These are phyloP conservation scores for Colletotrichum sp. DNA, from an alignment of 2,329 filamentous ascomycete genomes.

Conservation along the genomic window DNA sequence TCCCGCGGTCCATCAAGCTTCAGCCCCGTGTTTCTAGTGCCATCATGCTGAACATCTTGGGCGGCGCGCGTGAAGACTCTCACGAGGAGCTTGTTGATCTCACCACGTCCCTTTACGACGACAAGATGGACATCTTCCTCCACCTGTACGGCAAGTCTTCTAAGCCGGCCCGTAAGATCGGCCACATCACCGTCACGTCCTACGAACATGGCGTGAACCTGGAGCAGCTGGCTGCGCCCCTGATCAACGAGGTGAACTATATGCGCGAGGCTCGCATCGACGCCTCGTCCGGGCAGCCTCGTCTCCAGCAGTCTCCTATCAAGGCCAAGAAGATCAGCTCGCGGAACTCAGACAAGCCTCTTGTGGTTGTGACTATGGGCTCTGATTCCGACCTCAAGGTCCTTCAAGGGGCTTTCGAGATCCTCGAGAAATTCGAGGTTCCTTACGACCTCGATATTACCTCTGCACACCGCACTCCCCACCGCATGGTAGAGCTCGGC, in stretches of 20 bases:
- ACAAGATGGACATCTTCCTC: conserved; percentile 60
- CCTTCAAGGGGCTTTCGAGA: conserved; percentile 68
- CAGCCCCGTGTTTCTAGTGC: conserved; percentile 62
- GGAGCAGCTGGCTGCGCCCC: conserved; percentile 62
- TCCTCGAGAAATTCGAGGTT: conserved; percentile 73
- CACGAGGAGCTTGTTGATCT: conserved; percentile 59
- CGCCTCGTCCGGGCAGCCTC: conserved; percentile 40
- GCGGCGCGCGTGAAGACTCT: conserved; percentile 68
- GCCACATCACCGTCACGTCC: conserved; percentile 85
- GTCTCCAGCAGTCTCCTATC: conserved; percentile 30
- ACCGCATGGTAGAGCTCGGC: conserved; percentile 72
- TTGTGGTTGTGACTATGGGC: conserved; percentile 83
- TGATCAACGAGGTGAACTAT: conserved; percentile 68
- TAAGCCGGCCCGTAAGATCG: conserved; percentile 90
- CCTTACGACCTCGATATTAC: conserved; percentile 78
- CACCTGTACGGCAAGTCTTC: conserved; percentile 94
- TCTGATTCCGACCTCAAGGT: conserved; percentile 79
- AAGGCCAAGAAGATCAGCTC: conserved; percentile 22
- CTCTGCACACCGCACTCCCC: conserved; percentile 78
- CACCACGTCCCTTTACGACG: conserved; percentile 46
- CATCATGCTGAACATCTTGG: conserved; percentile 85
- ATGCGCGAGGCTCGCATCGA: conserved; percentile 62
- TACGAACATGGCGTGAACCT: conserved; percentile 70
- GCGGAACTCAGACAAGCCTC: conserved; percentile 44
- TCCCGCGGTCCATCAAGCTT: conserved; percentile 60